Evolutionary conservation across 164 flowering plant species (phyloP), one percentile per base, ranked within the genome.

Genomic region (Liriodendron chinense): DNA sequence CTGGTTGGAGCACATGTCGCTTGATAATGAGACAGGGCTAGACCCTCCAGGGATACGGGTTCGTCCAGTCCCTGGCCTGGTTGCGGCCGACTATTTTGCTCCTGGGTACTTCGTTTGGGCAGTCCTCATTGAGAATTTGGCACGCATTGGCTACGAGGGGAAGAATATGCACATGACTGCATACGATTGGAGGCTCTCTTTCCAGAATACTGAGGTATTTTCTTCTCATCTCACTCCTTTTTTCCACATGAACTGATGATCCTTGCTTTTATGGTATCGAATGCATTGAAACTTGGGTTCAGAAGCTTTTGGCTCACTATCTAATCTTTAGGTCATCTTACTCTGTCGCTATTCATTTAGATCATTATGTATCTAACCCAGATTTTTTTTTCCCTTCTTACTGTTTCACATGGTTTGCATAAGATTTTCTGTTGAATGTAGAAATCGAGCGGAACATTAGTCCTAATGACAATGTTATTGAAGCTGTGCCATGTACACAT

Each of bases 31-130:
- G 69, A 87, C 91, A 74, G 91, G 91, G 23, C 66, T 88, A 71
- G 91, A 88, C 74, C 89, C 89, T 72, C 50, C 85, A 23, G 89
- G 91, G 63, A 79, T 85, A 70, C 79, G 88, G 76, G 80, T 88
- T 69, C 79, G 90, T 68, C 84, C 91, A 9, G 91, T 88, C 56
- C 79, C 87, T 6, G 89, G 91, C 64, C 89, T 88, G 61, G 91
- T 88, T 62, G 91, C 91, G 12, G 91, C 91, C 65, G 90, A 87
- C 83, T 87, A 88, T 75, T 88, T 88, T 84, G 89, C 90, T 56
- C 86, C 91, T 47, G 91, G 89, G n/a, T 88, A 88, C 78, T 88
- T 88, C 78, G 91, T 88, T 7, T 88, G 91, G 91, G 91, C 90
- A 70, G 87, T 87, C 76, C 76, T 87, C 53, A 88, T 88, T 82